Evolutionary conservation across 441 rosid genomes (phyloP).

Genomic region (Lepidium campestre): DNA sequence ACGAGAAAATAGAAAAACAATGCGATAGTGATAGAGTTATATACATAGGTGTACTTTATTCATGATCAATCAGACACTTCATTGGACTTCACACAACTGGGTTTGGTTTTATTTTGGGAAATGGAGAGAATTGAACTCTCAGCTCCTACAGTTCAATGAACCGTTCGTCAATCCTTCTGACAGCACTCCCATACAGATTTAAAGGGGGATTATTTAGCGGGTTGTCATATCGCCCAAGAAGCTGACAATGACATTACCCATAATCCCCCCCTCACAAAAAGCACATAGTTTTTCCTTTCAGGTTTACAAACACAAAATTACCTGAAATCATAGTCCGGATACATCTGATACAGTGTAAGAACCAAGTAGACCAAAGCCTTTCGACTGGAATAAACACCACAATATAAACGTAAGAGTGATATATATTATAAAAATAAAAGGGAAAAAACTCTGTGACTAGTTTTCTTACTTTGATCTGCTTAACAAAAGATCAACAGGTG

Average conservation of each 20-base stretch:
- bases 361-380: slow-evolving; percentile 92
- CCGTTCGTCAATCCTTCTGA: slow-evolving; percentile 97
- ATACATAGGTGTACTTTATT: background rate
- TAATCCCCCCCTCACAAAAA: slow-evolving; percentile 49
- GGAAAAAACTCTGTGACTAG: slow-evolving; percentile 13
- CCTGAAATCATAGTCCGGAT: slow-evolving; percentile 98
- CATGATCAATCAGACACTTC: slow-evolving; percentile 19
- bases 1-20: slow-evolving; percentile 36
- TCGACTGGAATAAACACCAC: slow-evolving; percentile 56
- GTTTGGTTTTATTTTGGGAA: slow-evolving; percentile 45
- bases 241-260: slow-evolving; percentile 98
- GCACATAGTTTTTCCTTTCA: background rate
- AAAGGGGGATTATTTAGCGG: slow-evolving; percentile 64
- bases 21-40: slow-evolving; percentile 28
- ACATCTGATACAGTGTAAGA: slow-evolving; percentile 85
- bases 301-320: slow-evolving; percentile 33
- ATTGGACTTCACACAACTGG: background rate
- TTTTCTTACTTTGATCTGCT: slow-evolving; percentile 80
- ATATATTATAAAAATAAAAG: background rate
- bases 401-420: slow-evolving; percentile 24
- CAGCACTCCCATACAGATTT: slow-evolving; percentile 83
- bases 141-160: slow-evolving; percentile 82
- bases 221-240: slow-evolving; percentile 89
- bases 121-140: slow-evolving; percentile 99
- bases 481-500: slow-evolving; percentile 68